Conservation (phyloP, 2,329 filamentous ascomycete species). For the Periconia macrospinosa region DNA sequence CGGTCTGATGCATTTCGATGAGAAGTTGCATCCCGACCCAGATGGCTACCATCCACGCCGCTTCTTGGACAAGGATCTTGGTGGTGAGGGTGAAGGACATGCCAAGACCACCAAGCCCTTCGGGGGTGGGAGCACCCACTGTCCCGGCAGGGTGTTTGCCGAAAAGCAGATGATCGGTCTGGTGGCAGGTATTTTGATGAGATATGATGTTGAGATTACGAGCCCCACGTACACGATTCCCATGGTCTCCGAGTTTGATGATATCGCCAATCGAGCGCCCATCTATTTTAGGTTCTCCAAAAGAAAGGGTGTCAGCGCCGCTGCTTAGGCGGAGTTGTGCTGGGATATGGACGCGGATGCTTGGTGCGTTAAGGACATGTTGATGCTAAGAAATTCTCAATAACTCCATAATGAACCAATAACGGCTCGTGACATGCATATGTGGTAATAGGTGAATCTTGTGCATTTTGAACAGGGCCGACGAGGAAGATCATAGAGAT, state of each 20-base stretch:
- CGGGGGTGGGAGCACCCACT: constrained; percentile 6
- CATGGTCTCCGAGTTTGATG: constrained; percentile 22
- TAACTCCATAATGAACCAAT: constrained; percentile 6
- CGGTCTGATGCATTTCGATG: constrained; percentile 5
- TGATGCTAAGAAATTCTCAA: constrained; percentile 7
- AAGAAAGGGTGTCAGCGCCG: constrained; percentile 5
- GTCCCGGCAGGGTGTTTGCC: constrained; percentile 7
- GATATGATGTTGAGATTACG: constrained; percentile 18
- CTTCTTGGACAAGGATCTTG: constrained; percentile 6
- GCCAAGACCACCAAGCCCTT: constrained; percentile 7
- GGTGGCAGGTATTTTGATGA: constrained; percentile 5
- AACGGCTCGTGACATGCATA: constrained; percentile 5
- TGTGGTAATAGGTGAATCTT: constrained; percentile 6
- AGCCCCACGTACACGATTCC: constrained; percentile 38
- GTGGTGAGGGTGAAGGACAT: constrained; percentile 5
- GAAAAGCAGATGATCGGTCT: constrained; percentile 5
- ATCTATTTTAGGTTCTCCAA: constrained; percentile 7
- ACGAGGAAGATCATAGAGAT: constrained; percentile 6
- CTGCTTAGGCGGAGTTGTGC: constrained; percentile 6
- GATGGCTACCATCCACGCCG: constrained; percentile 4
- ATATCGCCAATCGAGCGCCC: constrained; percentile 5
- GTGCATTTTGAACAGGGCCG: constrained; percentile 6
- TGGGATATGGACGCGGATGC: constrained; percentile 5
- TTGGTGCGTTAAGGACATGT: constrained; percentile 7
- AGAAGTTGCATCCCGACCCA: constrained; percentile 7